Percentiles rank a stretch among this genome's conserved stretches.
These are phyloP conservation scores for Termitomyces eurrhizus DNA, from an alignment of 768 basidiomycete genomes.

Conservation along the genomic window DNA sequence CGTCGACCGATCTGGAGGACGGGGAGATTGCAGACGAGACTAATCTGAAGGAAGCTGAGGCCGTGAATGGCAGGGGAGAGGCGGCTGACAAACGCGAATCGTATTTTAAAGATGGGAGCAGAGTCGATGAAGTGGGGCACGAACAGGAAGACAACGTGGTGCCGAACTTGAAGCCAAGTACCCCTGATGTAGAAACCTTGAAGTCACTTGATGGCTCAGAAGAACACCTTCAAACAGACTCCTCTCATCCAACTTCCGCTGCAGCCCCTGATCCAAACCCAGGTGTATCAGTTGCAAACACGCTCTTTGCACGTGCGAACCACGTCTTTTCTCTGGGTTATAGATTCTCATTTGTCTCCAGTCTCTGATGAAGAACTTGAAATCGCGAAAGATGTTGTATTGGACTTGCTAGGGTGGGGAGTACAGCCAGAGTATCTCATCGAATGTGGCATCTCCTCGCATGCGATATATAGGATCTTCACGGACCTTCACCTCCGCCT, in stretches of 20 bases:
- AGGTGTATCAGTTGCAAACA: neutral
- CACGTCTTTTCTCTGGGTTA: neutral
- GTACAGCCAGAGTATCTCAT: slow-evolving; percentile 47
- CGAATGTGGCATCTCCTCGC: slow-evolving; percentile 37
- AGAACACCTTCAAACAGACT: neutral
- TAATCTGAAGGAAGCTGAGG: neutral
- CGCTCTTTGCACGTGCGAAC: slow-evolving; percentile 5
- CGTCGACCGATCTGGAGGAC: slow-evolving; percentile 14
- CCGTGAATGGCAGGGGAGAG: neutral
- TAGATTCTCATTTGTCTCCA: slow-evolving; percentile 14
- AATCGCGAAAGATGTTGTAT: slow-evolving; percentile 41
- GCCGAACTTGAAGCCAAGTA: neutral
- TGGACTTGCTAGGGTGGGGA: slow-evolving; percentile 55
- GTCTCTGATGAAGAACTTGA: slow-evolving; percentile 40
- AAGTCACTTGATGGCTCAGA: neutral
- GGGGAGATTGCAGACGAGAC: slow-evolving; percentile 18
- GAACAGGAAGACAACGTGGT: neutral
- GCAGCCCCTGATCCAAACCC: neutral
- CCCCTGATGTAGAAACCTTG: neutral
- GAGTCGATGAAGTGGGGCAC: neutral
- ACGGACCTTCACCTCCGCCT: slow-evolving; percentile 32
- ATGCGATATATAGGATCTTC: slow-evolving; percentile 35
- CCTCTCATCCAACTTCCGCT: neutral
- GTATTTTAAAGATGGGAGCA: neutral
- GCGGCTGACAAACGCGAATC: neutral